Evolutionary conservation across 495 filamentous ascomycete genomes (phyloP).

Genomic region (Aspergillus bertholletiae): DNA sequence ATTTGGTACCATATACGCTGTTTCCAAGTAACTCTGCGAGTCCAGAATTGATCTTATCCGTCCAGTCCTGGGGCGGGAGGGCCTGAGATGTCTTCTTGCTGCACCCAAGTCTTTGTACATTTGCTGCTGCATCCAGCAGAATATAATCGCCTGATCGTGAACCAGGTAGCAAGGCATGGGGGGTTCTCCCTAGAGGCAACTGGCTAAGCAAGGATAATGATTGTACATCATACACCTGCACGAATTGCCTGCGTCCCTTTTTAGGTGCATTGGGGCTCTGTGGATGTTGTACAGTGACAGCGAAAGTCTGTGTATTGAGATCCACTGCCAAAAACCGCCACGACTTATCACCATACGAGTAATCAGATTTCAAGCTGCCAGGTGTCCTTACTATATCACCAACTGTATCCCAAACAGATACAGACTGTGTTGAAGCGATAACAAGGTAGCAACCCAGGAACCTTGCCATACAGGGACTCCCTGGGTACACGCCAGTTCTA

Average conservation of each 20-base stretch:
- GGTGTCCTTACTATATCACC: conserved; percentile 34
- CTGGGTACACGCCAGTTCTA: conserved; percentile 29
- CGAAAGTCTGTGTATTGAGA: conserved; percentile 32
- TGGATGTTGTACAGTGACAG: conserved; percentile 18
- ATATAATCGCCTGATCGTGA: conserved; percentile 55
- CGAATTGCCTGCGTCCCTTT: conserved; percentile 18
- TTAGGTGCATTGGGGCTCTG: conserved; percentile 2
- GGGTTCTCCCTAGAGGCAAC: conserved; percentile 20
- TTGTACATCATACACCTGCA: conserved; percentile 38
- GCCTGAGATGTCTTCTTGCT: conserved; percentile 50
- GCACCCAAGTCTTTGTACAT: conserved; percentile 50
- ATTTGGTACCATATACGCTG: conserved; percentile 10
- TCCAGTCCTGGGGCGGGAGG: conserved; percentile 39
- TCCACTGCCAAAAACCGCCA: conserved; percentile 35
- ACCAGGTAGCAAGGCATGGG: conserved; percentile 36
- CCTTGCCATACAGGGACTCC: conserved; percentile 23
- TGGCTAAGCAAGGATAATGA: conserved; percentile 28
- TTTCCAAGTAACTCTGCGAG: conserved; percentile 47
- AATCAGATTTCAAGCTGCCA: conserved; percentile 8
- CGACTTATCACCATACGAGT: background rate
- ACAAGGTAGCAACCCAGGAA: conserved; percentile 37
- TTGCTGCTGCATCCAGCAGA: conserved; percentile 40
- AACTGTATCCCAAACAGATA: conserved; percentile 43
- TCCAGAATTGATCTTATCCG: conserved; percentile 45
- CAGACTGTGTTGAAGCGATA: conserved; percentile 31